Conservation (phyloP, 2,329 filamentous ascomycete genomes). For the Fragosphaeria purpurea region DNA sequence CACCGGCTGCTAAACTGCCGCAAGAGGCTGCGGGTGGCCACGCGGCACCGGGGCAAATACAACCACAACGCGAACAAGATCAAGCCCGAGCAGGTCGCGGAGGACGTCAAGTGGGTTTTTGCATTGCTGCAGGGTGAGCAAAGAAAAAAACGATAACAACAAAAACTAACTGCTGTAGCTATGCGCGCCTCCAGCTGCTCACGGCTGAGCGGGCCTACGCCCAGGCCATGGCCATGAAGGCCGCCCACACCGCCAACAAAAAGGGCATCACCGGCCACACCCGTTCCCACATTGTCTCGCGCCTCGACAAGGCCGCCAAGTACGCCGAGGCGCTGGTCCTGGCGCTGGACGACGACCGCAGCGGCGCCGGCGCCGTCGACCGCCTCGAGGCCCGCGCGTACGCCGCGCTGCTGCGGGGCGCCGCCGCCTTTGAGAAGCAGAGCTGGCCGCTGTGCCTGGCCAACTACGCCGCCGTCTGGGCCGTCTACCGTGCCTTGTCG, state of each 20-base stretch:
- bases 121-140: too few species aligned
- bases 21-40: conserved; percentile 75
- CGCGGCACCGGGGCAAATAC: conserved; percentile 81
- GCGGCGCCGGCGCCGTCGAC: conserved; percentile 59
- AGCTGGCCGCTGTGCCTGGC: conserved; percentile 71
- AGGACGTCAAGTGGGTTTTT: conserved; percentile 60
- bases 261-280: conserved; percentile 71
- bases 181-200: conserved; percentile 68
- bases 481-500: conserved; percentile 73
- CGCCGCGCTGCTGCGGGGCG: conserved; percentile 62
- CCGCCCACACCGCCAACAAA: conserved; percentile 66
- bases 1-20: conserved; percentile 74
- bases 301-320: conserved; percentile 68
- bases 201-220: conserved; percentile 89
- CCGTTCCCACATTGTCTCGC: conserved; percentile 79
- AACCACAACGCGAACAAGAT: conserved; percentile 53
- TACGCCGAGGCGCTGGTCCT: conserved; percentile 58
- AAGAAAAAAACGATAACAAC: too few species aligned
- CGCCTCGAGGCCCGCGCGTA: conserved; percentile 83
- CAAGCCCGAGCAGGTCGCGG: conserved; percentile 63
- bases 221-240: conserved; percentile 90
- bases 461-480: conserved; percentile 64
- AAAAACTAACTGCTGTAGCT: conserved; percentile 37
- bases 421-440: conserved; percentile 76
- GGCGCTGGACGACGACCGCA: conserved; percentile 54